phyloP scores from a whole-genome alignment of 2,329 filamentous ascomycete genomes.

The Emergomyces africanus region DNA sequence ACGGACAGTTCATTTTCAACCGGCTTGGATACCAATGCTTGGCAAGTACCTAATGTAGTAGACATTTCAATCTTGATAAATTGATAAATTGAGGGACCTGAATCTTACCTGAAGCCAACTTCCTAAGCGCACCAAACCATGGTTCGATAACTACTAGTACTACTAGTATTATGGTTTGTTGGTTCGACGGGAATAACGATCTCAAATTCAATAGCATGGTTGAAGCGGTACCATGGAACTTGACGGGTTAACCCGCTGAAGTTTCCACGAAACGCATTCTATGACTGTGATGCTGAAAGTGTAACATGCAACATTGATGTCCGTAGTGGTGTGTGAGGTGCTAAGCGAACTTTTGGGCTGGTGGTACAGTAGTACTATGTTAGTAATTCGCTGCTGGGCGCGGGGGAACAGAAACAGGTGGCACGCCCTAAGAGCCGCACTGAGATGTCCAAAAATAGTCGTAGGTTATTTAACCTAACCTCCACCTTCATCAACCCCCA shows the following conservation, averaged over 20 bases:
- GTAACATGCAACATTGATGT: neutral
- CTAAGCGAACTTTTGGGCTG: too few relatives aligned
- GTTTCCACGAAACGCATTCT: too few relatives aligned
- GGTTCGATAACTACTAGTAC: too few relatives aligned
- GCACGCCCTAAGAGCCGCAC: neutral
- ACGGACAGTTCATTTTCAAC: too few relatives aligned
- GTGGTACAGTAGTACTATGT: too few relatives aligned
- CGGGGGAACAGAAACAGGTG: neutral
- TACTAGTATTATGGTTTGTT: too few relatives aligned
- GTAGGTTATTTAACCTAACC: neutral
- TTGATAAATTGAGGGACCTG: too few relatives aligned
- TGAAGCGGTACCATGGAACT: neutral
- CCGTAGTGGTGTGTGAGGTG: neutral
- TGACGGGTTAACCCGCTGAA: neutral
- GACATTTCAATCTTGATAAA: too few relatives aligned
- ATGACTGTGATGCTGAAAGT: too few relatives aligned
- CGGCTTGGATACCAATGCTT: too few relatives aligned
- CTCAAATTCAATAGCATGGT: neutral
- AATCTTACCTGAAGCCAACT: too few relatives aligned
- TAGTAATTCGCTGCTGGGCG: neutral
- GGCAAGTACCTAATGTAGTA: too few relatives aligned
- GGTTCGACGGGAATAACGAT: neutral
- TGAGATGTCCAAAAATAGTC: neutral
- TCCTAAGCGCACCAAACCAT: neutral
- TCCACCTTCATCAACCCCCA: neutral